These are phyloP conservation scores for Forsythia viridissima DNA, from an alignment of 257 asterid genomes.

Conservation along the genomic window DNA sequence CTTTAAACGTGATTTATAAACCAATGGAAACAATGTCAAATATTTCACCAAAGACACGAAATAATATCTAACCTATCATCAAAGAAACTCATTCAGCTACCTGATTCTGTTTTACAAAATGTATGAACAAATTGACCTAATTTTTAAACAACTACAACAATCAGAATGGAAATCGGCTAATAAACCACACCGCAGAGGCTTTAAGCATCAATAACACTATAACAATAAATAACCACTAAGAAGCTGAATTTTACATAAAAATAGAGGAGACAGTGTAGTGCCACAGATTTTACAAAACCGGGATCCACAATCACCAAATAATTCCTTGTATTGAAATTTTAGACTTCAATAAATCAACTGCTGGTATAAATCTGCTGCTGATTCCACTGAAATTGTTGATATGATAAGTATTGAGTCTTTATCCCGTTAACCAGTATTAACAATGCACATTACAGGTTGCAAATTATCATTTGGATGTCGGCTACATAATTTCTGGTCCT, in stretches of 20 bases:
- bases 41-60: not conserved
- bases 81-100: constrained; percentile 20
- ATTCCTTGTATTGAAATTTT: not conserved
- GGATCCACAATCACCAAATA: not conserved
- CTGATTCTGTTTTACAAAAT: constrained; percentile 45
- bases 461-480: constrained; percentile 8
- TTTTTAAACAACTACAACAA: constrained; percentile 21
- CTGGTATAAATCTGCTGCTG: not conserved
- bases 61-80: not conserved
- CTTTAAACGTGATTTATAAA: not conserved
- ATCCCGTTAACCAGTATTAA: not conserved
- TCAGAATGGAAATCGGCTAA: constrained; percentile 18
- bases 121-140: constrained; percentile 44
- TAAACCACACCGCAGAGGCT: constrained; percentile 17
- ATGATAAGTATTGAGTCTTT: no score
- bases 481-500: constrained; percentile 24
- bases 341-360: not conserved
- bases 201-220: constrained; percentile 9
- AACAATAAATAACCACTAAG: constrained; percentile 5
- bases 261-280: not conserved
- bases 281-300: constrained; percentile 3
- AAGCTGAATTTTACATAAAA: not conserved
- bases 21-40: constrained; percentile 18
- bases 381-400: constrained; percentile 12
- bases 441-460: not conserved